Evolutionary conservation across 306 rosid genomes (phyloP).

Genomic region (Sophora flavescens): DNA sequence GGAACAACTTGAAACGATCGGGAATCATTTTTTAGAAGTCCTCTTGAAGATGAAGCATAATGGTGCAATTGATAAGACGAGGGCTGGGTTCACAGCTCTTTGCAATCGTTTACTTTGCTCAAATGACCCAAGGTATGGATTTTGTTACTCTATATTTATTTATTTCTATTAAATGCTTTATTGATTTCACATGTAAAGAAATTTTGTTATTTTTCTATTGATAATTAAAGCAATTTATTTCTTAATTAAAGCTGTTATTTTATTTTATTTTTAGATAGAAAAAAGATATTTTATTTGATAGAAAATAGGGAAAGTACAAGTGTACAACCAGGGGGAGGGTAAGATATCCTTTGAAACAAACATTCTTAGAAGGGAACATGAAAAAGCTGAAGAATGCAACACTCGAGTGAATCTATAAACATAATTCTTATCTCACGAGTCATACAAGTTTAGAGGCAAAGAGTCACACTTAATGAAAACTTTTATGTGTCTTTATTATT

Average conservation of each 20-base stretch:
- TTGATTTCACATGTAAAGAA: slow-evolving; percentile 14
- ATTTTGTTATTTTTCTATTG: not conserved
- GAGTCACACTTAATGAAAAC: not conserved
- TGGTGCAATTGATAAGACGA: slow-evolving; percentile 98
- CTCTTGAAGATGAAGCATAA: slow-evolving; percentile 98
- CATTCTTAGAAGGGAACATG: not conserved
- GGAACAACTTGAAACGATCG: slow-evolving; percentile 85
- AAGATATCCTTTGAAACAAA: not conserved
- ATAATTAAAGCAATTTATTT: not conserved
- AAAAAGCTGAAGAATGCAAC: not conserved
- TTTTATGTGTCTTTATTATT: slow-evolving; percentile 2
- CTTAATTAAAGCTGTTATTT: not conserved
- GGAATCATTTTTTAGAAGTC: slow-evolving; percentile 95
- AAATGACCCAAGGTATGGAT: slow-evolving; percentile 72
- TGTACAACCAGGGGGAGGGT: not conserved
- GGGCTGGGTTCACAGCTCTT: slow-evolving; percentile 99
- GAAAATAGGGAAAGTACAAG: not conserved
- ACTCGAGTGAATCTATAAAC: not conserved
- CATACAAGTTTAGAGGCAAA: not conserved
- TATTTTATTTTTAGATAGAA: not conserved
- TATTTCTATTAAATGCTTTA: slow-evolving; percentile 15
- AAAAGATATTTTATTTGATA: not conserved
- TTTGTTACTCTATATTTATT: slow-evolving; percentile 27
- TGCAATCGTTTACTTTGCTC: slow-evolving; percentile 97
- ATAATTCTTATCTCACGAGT: not conserved